Percentiles rank a stretch among this genome's conserved stretches.
Conservation (phyloP, 2,329 filamentous ascomycete species). For the Metarhizium brunneum region DNA sequence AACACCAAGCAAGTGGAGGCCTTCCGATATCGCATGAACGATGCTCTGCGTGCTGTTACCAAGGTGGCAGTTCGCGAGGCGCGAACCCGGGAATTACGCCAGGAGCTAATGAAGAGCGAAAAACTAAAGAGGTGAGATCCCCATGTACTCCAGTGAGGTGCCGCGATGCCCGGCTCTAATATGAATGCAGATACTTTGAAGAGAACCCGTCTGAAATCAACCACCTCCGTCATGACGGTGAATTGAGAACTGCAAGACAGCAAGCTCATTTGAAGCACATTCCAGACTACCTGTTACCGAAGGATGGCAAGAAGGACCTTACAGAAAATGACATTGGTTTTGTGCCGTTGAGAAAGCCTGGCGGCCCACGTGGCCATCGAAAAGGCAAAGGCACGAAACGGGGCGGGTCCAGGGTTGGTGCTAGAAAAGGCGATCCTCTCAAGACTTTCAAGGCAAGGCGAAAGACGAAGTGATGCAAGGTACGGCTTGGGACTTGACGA, state of each 20-base stretch:
- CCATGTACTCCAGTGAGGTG: background rate
- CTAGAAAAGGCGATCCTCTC: conserved; percentile 71
- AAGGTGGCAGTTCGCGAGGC: conserved; percentile 85
- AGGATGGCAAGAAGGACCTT: conserved; percentile 60
- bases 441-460: conserved; percentile 72
- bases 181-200: conserved; percentile 62
- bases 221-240: conserved; percentile 83
- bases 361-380: conserved; percentile 38
- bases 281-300: conserved; percentile 85
- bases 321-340: conserved; percentile 63
- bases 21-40: conserved; percentile 90
- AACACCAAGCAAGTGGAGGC: conserved; percentile 90
- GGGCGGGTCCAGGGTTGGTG: conserved; percentile 23
- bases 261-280: conserved; percentile 91
- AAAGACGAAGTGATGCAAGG: conserved; percentile 26
- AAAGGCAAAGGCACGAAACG: conserved; percentile 26
- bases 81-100: conserved; percentile 73
- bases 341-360: conserved; percentile 54
- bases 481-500: background rate
- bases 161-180: background rate
- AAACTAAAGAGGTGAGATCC: conserved; percentile 64
- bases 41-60: conserved; percentile 84
- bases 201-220: conserved; percentile 87
- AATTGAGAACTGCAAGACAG: conserved; percentile 71
- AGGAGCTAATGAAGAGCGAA: conserved; percentile 87